phyloP scores from a whole-genome alignment of 1,284 basidiomycete species.

The Heimioporus punctisporus region DNA sequence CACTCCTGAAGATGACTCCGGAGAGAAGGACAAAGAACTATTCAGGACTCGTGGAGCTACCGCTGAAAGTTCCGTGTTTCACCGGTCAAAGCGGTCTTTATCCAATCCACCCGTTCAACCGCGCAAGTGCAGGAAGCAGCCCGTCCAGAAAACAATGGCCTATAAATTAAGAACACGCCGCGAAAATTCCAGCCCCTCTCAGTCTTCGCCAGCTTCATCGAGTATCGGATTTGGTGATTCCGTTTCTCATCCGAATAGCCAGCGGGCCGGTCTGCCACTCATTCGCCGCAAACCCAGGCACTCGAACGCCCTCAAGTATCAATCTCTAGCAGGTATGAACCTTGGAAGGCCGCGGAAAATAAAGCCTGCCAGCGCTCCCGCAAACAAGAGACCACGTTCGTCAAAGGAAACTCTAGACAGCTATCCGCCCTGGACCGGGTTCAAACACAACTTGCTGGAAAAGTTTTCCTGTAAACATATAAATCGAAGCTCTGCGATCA shows the following conservation, averaged over 20 bases:
- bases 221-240: neutral
- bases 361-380: neutral
- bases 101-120: constrained; percentile 1
- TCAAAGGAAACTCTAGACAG: constrained; percentile 1
- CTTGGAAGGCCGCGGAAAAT: neutral
- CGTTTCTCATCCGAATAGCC: neutral
- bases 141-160: neutral
- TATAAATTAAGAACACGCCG: no score
- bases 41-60: neutral
- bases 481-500: neutral
- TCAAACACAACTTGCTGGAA: neutral
- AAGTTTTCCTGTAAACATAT: neutral
- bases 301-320: neutral
- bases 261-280: neutral
- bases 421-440: neutral
- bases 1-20: constrained; percentile 22
- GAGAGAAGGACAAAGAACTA: constrained; percentile 15
- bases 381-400: constrained; percentile 15
- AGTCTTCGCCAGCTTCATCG: no score
- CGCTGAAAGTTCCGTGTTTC: neutral
- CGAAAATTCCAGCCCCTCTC: no score
- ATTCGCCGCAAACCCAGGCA: neutral
- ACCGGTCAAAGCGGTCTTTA: constrained; percentile 13
- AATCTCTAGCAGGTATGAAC: neutral
- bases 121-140: neutral